Evolutionary conservation across 2,329 filamentous ascomycete species (phyloP), one percentile per base, ranked within the genome.

Genomic region (Hymenoscyphus infarciens): DNA sequence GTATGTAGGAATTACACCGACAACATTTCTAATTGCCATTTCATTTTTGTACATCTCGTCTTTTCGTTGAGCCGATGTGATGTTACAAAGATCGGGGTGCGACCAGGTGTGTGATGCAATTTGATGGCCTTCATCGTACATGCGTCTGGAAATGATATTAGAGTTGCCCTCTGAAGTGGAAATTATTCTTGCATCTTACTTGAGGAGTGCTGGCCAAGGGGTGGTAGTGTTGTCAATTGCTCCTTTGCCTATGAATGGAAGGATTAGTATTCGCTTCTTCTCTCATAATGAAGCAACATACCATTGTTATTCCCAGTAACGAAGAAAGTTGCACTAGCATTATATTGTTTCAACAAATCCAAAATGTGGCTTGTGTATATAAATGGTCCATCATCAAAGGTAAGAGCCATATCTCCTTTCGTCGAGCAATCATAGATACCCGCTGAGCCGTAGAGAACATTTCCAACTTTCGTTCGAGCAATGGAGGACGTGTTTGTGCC

Each of bases 331-430:
- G 85, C 87, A 66, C 83, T 86, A 7, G 84, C 86, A 29, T 81
- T 77, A 70, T 87, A 87, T 53, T 77, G 77, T 63, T 81, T 79
- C 45, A 89, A 79, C 52, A 87, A 76, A 70, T 88, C 83, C 29
- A 90, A 78, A 13, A 90, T 79, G 64, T 86, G 81, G 49, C 76
- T 75, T 0, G 87, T 89, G 73, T 85, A 88, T 31, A 80, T 75
- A 66, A 82, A 83, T 13, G 87, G 87, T 1, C 87, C 87, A 69
- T 89, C 87, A 68, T 90, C 87, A 68, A 83, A 90, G 0, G 87
- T 89, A 61, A 90, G 73, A 19, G 87, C 87, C 68, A 90, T 80
- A 11, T 83, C 83, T 59, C 86, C 84, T 2, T 80, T 77, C n/a
- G 77, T 77, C n/a, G 75, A 75, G 66, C 83, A 86, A 65, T 79